Evolutionary conservation across 2,329 filamentous ascomycete genomes (phyloP).

Genomic region (Aspergillus puulaauensis): DNA sequence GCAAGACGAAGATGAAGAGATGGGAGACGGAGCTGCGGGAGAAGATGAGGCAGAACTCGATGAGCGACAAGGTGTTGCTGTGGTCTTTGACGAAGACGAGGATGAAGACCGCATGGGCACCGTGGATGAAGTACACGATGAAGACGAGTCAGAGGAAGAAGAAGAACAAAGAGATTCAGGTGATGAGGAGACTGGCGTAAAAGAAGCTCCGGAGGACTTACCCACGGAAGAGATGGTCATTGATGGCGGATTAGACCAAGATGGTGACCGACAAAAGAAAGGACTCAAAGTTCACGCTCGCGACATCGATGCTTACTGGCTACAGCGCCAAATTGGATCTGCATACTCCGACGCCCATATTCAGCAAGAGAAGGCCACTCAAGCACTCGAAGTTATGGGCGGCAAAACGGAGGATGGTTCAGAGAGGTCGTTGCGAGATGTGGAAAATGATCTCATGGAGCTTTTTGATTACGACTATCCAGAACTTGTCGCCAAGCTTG

Average conservation of each 20-base stretch:
- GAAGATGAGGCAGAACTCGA: slow-evolving; percentile 77
- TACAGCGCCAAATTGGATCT: slow-evolving; percentile 86
- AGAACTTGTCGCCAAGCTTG: slow-evolving; percentile 85
- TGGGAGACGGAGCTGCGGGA: slow-evolving; percentile 66
- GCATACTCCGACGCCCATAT: slow-evolving; percentile 89
- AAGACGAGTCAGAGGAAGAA: slow-evolving; percentile 75
- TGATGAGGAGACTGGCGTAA: slow-evolving; percentile 37
- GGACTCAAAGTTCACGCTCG: slow-evolving; percentile 69
- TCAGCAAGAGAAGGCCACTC: slow-evolving; percentile 87
- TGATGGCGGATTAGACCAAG: slow-evolving; percentile 59
- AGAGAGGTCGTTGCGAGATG: slow-evolving; percentile 82
- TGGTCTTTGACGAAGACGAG: slow-evolving; percentile 92
- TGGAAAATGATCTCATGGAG: slow-evolving; percentile 98
- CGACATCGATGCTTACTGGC: slow-evolving; percentile 96
- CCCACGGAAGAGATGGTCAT: slow-evolving; percentile 75
- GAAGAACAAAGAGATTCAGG: slow-evolving; percentile 64
- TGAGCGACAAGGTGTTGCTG: slow-evolving; percentile 92
- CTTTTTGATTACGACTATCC: slow-evolving; percentile 97
- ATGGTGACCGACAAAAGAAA: slow-evolving; percentile 47
- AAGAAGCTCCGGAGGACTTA: slow-evolving; percentile 43
- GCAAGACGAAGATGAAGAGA: slow-evolving; percentile 90
- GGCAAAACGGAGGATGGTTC: slow-evolving; percentile 72
- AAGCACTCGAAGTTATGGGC: slow-evolving; percentile 78
- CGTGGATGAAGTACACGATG: slow-evolving; percentile 82
- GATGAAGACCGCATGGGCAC: slow-evolving; percentile 77